These are phyloP conservation scores for Tritrichomonas musculus DNA, from an alignment of 208 protist genomes.

Conservation along the genomic window DNA sequence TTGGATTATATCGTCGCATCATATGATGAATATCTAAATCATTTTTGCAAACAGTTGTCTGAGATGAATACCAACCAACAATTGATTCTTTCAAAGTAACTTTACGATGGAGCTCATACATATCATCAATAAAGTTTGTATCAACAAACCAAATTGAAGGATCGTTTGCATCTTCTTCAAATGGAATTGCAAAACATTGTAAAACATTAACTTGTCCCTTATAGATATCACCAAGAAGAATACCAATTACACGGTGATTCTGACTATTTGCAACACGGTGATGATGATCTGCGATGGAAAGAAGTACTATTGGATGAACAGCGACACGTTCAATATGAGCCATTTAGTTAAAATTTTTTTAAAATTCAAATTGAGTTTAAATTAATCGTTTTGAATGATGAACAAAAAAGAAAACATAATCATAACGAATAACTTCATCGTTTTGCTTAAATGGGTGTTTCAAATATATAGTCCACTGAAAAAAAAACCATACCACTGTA, in stretches of 20 bases:
- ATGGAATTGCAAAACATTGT: constrained; percentile 71
- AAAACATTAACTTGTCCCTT: constrained; percentile 31
- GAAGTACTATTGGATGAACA: constrained; percentile 94
- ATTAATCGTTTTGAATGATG: too few relatives aligned
- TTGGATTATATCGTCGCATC: constrained; percentile 51
- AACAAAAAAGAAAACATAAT: too few relatives aligned
- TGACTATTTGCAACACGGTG: constrained; percentile 72
- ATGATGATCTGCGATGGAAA: constrained; percentile 97
- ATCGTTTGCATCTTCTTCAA: constrained; percentile 94
- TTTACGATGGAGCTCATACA: constrained; percentile 96
- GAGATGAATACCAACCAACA: constrained; percentile 98
- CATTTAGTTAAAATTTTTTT: too few relatives aligned
- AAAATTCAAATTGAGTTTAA: too few relatives aligned
- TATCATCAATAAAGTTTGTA: constrained; percentile 81
- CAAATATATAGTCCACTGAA: too few relatives aligned
- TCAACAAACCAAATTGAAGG: constrained; percentile 96
- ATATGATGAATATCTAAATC: constrained; percentile 88
- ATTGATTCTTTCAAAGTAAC: constrained; percentile 91
- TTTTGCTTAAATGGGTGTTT: too few relatives aligned
- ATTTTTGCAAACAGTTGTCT: constrained; percentile 79
- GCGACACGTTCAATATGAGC: constrained; percentile 59
- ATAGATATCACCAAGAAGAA: constrained; percentile 76
- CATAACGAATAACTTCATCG: too few relatives aligned
- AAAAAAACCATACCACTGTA: too few relatives aligned
- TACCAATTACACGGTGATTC: constrained; percentile 3